Evolutionary conservation across 2,329 filamentous ascomycete genomes (phyloP).

Genomic region (Geosmithia putterillii): DNA sequence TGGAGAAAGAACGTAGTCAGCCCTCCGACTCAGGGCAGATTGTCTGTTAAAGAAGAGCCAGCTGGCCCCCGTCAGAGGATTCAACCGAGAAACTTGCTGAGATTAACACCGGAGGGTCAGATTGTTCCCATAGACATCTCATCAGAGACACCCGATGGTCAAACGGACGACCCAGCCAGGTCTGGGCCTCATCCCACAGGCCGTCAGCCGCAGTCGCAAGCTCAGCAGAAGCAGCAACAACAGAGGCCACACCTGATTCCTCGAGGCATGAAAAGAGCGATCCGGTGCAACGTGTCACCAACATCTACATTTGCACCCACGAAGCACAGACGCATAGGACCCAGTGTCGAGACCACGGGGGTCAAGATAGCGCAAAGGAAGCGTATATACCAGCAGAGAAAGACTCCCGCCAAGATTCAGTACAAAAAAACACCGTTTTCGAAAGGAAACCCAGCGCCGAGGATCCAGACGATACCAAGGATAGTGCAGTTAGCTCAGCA

Average conservation of each 20-base stretch:
- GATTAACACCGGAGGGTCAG: neutral
- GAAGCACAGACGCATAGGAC: neutral
- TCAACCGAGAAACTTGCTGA: conserved; percentile 2
- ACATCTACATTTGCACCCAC: conserved; percentile 11
- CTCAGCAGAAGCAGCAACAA: neutral
- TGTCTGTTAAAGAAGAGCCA: too few relatives aligned
- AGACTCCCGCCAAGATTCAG: neutral
- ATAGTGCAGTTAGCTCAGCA: too few relatives aligned
- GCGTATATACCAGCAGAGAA: neutral
- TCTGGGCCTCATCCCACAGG: neutral
- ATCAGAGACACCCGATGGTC: conserved; percentile 1
- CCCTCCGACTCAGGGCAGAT: too few relatives aligned
- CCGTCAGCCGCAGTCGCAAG: too few relatives aligned
- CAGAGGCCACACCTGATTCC: too few relatives aligned
- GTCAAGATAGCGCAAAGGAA: neutral
- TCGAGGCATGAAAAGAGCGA: too few relatives aligned
- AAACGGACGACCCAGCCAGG: neutral
- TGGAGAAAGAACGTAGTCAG: too few relatives aligned
- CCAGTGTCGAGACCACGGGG: neutral
- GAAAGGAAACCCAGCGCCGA: too few relatives aligned
- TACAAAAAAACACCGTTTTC: too few relatives aligned
- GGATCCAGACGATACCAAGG: too few relatives aligned
- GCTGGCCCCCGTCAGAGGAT: neutral
- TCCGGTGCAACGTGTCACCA: conserved; percentile 11
- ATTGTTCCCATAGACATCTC: conserved; percentile 1